Conservation (phyloP, 495 filamentous ascomycete genomes). For the Podospora appendiculata region DNA sequence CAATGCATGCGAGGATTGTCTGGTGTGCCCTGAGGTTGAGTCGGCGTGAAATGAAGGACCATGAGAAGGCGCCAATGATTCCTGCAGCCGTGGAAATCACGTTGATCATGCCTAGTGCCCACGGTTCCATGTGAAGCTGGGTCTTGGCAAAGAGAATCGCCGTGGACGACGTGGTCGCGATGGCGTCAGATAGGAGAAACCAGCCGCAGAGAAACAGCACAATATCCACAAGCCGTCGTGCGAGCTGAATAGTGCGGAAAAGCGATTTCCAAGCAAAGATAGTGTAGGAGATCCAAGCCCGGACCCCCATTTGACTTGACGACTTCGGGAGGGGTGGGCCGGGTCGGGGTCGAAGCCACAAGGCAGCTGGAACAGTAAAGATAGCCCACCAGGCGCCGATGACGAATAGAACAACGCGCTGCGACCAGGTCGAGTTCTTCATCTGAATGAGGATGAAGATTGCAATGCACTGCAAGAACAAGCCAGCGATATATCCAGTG, state of each 20-base stretch:
- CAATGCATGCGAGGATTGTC: constrained; percentile 85
- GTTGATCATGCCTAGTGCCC: constrained; percentile 85
- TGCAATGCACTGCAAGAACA: constrained; percentile 69
- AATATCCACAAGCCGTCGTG: constrained; percentile 75
- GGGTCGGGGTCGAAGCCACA: constrained; percentile 87
- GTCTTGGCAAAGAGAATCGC: constrained; percentile 96
- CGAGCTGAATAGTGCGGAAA: constrained; percentile 68
- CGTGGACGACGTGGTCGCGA: constrained; percentile 91
- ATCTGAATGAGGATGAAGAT: constrained; percentile 64
- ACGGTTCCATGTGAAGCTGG: constrained; percentile 77
- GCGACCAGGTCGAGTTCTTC: constrained; percentile 66
- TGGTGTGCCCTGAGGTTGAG: constrained; percentile 65
- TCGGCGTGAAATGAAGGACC: constrained; percentile 64
- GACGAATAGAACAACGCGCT: constrained; percentile 76
- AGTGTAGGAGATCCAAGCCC: constrained; percentile 53
- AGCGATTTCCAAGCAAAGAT: constrained; percentile 79
- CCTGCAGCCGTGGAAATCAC: constrained; percentile 80
- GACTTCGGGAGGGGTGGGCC: constrained; percentile 64
- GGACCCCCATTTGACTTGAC: constrained; percentile 14
- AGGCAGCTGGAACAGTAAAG: constrained; percentile 81
- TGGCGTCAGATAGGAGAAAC: constrained; percentile 90
- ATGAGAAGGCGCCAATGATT: constrained; percentile 81
- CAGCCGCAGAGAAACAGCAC: constrained; percentile 82
- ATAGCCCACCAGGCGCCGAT: constrained; percentile 92
- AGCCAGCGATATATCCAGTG: constrained; percentile 78